These are phyloP conservation scores for Pythium aphanidermatum DNA, from an alignment of 352 stramenopile species.

Conservation along the genomic window DNA sequence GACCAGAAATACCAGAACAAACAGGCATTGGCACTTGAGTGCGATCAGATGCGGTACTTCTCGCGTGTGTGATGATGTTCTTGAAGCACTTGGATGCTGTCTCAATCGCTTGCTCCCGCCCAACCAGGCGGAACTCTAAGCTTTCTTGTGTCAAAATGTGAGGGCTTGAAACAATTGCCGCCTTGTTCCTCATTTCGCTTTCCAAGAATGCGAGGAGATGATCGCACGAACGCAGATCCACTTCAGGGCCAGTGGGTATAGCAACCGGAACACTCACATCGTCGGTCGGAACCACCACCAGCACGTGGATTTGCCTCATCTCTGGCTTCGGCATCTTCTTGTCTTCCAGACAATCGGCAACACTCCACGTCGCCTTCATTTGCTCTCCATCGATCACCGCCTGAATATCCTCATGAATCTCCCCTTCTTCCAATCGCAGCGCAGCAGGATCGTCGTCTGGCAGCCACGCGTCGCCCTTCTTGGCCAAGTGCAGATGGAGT, in stretches of 20 bases:
- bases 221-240: conserved; percentile 18
- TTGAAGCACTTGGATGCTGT: conserved; percentile 10
- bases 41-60: conserved; percentile 15
- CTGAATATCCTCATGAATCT: too few species aligned
- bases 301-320: not conserved
- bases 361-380: too few species aligned
- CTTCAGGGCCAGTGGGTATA: conserved; percentile 17
- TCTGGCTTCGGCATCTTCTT: not conserved
- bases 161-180: conserved; percentile 10
- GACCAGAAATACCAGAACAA: conserved; percentile 28
- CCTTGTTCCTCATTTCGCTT: conserved; percentile 11
- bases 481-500: not conserved
- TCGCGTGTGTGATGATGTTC: conserved; percentile 7
- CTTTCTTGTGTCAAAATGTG: conserved; percentile 7
- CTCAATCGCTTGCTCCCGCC: conserved; percentile 9
- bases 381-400: too few species aligned
- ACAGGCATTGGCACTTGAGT: conserved; percentile 16
- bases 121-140: conserved; percentile 10
- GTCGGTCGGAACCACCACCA: not conserved
- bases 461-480: not conserved
- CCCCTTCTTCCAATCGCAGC: too few species aligned
- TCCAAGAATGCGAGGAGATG: conserved; percentile 15
- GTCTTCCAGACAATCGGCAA: too few species aligned
- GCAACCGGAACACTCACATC: not conserved
- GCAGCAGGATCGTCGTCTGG: not conserved